Evolutionary conservation across 2,329 filamentous ascomycete species (phyloP).

Genomic region (Xylaria sp.): DNA sequence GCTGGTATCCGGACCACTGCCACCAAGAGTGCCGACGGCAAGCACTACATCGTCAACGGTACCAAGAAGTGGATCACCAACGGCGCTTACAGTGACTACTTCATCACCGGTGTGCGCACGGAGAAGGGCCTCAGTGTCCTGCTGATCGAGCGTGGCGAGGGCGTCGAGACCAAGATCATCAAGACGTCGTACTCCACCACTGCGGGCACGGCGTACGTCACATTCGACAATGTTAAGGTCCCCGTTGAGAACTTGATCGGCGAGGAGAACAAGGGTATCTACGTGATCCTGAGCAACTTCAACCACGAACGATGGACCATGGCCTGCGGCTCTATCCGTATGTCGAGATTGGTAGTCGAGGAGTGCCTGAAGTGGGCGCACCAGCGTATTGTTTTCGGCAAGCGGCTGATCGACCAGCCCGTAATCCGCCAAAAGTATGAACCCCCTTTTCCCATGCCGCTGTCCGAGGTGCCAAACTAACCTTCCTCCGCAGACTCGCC

Average conservation of each 20-base stretch:
- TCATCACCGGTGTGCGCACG: slow-evolving; percentile 73
- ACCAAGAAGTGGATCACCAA: slow-evolving; percentile 86
- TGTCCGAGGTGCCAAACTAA: neutral
- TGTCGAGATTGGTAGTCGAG: slow-evolving; percentile 65
- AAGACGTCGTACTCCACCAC: slow-evolving; percentile 77
- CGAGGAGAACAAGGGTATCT: slow-evolving; percentile 78
- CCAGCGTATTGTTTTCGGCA: slow-evolving; percentile 78
- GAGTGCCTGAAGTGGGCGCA: slow-evolving; percentile 86
- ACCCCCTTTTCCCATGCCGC: neutral
- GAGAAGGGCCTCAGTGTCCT: slow-evolving; percentile 74
- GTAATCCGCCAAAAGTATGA: slow-evolving; percentile 73
- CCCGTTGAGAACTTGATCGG: slow-evolving; percentile 73
- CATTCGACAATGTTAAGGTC: slow-evolving; percentile 83
- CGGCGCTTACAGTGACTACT: slow-evolving; percentile 76
- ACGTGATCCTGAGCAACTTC: slow-evolving; percentile 80
- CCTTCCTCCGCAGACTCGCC: slow-evolving; percentile 52
- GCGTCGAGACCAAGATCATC: slow-evolving; percentile 70
- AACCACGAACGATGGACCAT: slow-evolving; percentile 83
- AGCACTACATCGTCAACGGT: slow-evolving; percentile 66
- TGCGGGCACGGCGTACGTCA: slow-evolving; percentile 73
- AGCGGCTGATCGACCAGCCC: slow-evolving; percentile 75
- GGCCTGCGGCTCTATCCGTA: slow-evolving; percentile 59
- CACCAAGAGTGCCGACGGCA: slow-evolving; percentile 67
- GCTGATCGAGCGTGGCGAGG: slow-evolving; percentile 67
- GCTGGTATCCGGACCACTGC: slow-evolving; percentile 75